Evolutionary conservation across 371 early-diverging fungal species (phyloP).

Genomic region (Blyttiomyces sp.): DNA sequence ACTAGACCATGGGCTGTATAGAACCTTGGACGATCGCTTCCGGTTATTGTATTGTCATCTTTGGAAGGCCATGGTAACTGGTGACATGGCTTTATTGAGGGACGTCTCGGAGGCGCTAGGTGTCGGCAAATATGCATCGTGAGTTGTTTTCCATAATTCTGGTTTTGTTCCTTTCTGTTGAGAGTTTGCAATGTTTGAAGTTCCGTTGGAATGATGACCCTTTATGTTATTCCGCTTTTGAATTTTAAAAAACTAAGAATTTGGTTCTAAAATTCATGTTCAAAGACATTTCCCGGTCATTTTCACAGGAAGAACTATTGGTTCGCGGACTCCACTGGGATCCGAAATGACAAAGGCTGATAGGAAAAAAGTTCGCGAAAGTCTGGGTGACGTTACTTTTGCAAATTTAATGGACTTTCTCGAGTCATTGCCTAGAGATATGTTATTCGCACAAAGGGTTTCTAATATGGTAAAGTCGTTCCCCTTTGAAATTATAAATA

Average conservation of each 20-base stretch:
- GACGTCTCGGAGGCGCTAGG: conserved; percentile 6
- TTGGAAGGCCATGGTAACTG: conserved; percentile 19
- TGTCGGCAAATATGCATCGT: not conserved
- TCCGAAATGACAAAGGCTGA: conserved; percentile 6
- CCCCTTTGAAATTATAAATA: too few relatives aligned
- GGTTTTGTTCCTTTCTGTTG: not conserved
- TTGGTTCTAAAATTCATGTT: not conserved
- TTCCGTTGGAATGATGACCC: too few relatives aligned
- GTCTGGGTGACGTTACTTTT: not conserved
- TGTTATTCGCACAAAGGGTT: conserved; percentile 19
- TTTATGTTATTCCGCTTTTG: too few relatives aligned
- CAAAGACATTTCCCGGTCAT: conserved; percentile 9
- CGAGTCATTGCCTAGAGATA: conserved; percentile 18
- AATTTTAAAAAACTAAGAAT: too few relatives aligned
- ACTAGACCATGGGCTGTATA: conserved; percentile 90
- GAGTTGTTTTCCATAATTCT: not conserved
- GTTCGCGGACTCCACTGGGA: conserved; percentile 4
- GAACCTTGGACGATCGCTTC: conserved; percentile 14
- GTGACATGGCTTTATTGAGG: conserved; percentile 2
- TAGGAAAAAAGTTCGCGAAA: not conserved
- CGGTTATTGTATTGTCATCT: conserved; percentile 9
- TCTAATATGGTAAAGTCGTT: conserved; percentile 14
- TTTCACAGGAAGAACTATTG: conserved; percentile 11
- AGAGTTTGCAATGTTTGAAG: not conserved
- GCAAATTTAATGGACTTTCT: conserved; percentile 14